phyloP scores from a whole-genome alignment of 352 stramenopile species.

The Halophytophthora polymorphica region DNA sequence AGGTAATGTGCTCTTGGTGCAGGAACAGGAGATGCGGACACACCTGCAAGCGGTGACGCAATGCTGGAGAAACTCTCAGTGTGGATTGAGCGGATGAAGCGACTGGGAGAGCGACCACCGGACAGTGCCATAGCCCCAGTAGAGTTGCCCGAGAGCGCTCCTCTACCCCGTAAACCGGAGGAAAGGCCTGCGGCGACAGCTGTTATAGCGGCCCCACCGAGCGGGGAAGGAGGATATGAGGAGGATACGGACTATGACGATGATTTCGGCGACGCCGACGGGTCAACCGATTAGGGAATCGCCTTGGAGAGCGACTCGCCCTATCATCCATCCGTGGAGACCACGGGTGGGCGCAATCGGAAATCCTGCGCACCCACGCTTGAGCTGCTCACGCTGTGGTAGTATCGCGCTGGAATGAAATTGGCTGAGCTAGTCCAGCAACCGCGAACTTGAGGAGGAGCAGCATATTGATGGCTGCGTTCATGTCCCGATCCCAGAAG shows the following conservation, averaged over 20 bases:
- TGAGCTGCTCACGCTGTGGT: no score
- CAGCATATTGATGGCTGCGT: slow-evolving; percentile 3
- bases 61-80: slow-evolving; percentile 27
- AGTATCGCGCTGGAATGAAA: no score
- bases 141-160: neutral
- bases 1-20: slow-evolving; percentile 9
- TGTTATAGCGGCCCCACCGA: neutral
- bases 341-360: no score
- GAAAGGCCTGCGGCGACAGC: neutral
- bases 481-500: slow-evolving; percentile 3
- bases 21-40: slow-evolving; percentile 13
- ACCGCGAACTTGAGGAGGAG: slow-evolving; percentile 4
- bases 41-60: slow-evolving; percentile 6
- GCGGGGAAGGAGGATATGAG: slow-evolving; percentile 11
- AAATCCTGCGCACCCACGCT: no score
- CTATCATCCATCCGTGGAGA: no score
- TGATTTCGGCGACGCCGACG: slow-evolving; percentile 40
- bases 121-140: neutral
- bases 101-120: neutral
- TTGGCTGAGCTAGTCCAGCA: no score
- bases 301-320: no score
- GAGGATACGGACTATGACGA: slow-evolving; percentile 37
- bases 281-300: no score
- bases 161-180: neutral
- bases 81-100: slow-evolving; percentile 30